Conservation (phyloP, 2,329 filamentous ascomycete species). For the Talaromyces albobiverticillius region DNA sequence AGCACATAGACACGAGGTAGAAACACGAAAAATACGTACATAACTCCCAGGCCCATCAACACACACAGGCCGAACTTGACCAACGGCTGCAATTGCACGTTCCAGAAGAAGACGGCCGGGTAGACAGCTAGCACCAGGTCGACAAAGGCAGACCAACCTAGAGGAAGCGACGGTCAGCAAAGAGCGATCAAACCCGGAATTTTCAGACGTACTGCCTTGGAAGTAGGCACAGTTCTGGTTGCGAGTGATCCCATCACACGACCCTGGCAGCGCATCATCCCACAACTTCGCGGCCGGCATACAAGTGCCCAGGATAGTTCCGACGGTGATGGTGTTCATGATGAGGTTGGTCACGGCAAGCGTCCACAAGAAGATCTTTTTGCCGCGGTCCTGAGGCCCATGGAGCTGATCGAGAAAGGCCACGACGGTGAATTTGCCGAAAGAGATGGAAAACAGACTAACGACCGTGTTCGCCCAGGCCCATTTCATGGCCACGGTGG, state of each 20-base stretch:
- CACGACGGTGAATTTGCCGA: conserved; percentile 20
- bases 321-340: conserved; percentile 17
- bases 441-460: conserved; percentile 17
- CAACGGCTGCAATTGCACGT: conserved; percentile 19
- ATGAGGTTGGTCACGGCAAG: conserved; percentile 14
- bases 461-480: conserved; percentile 22
- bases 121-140: conserved; percentile 25
- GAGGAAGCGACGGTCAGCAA: neutral
- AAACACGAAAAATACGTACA: conserved; percentile 11
- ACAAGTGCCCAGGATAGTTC: conserved; percentile 18
- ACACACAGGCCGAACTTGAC: conserved; percentile 25
- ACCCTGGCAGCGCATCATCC: conserved; percentile 14
- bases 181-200: too few species aligned
- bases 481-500: conserved; percentile 17
- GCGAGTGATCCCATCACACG: conserved; percentile 15
- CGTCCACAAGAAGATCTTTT: conserved; percentile 16
- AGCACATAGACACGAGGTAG: too few species aligned
- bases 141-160: conserved; percentile 19
- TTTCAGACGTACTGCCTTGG: conserved; percentile 20
- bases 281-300: conserved; percentile 17
- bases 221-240: conserved; percentile 19
- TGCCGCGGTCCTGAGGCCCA: conserved; percentile 17
- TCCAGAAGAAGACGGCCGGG: conserved; percentile 23
- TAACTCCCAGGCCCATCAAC: conserved; percentile 26
- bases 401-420: conserved; percentile 23